These are phyloP conservation scores for Pestalotiopsis sp. DNA, from an alignment of 2,329 filamentous ascomycete species.

Conservation along the genomic window DNA sequence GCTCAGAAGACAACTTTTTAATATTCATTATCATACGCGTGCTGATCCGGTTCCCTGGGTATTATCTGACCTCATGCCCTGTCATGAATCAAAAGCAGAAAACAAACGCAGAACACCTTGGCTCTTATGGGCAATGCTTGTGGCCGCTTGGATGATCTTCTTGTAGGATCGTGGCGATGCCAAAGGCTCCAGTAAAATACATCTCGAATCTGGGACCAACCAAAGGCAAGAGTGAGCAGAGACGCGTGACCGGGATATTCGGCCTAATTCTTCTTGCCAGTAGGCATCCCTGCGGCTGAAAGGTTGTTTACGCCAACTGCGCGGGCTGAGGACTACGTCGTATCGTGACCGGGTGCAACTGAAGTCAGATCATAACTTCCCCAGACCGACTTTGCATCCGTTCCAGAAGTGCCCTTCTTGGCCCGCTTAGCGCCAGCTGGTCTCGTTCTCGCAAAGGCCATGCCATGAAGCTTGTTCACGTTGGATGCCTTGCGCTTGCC, in stretches of 20 bases:
- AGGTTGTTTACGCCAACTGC: neutral
- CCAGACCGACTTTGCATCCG: neutral
- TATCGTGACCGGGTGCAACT: neutral
- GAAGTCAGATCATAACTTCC: neutral
- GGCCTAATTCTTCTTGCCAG: too few relatives aligned
- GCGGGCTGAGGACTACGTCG: neutral
- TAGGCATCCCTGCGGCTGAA: too few relatives aligned
- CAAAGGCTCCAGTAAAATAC: neutral
- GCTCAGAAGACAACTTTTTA: neutral
- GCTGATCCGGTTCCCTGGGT: neutral
- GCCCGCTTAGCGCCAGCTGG: neutral
- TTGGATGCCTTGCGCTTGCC: neutral
- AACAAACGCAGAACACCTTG: neutral
- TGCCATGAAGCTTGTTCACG: slow-evolving; percentile 8
- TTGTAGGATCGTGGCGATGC: neutral
- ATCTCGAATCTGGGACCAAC: too few relatives aligned
- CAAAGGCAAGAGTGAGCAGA: too few relatives aligned
- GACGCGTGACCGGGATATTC: too few relatives aligned
- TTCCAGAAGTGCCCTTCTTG: neutral
- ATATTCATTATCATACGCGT: neutral
- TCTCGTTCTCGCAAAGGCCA: slow-evolving; percentile 2
- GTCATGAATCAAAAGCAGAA: neutral
- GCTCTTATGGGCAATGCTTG: neutral
- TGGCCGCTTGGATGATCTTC: neutral
- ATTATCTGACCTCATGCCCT: neutral